These are phyloP conservation scores for Parmelia sp. DNA, from an alignment of 495 filamentous ascomycete species.

Conservation along the genomic window DNA sequence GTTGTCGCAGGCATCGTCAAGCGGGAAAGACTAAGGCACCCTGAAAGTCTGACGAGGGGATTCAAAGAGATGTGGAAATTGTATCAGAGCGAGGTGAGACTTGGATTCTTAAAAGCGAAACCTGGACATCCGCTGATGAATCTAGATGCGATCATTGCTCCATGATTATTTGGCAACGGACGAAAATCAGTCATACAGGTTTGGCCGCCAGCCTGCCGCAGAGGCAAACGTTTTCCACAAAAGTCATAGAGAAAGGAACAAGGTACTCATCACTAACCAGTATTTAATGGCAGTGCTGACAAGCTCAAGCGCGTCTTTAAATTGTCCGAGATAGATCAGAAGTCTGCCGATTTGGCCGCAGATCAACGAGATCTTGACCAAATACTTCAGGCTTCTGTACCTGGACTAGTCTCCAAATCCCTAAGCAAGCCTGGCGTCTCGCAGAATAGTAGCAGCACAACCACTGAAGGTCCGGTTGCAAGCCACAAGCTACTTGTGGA, in stretches of 20 bases:
- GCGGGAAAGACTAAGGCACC: constrained; percentile 58
- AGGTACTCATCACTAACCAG: constrained; percentile 33
- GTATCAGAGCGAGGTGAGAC: constrained; percentile 62
- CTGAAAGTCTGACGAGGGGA: constrained; percentile 58
- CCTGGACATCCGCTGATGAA: constrained; percentile 35
- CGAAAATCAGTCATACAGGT: constrained; percentile 54
- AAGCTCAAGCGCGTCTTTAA: constrained; percentile 68
- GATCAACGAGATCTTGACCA: constrained; percentile 87
- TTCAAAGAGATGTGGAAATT: constrained; percentile 96
- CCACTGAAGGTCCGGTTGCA: constrained; percentile 52
- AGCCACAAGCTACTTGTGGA: constrained; percentile 85
- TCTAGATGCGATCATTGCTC: constrained; percentile 78
- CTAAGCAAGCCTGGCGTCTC: constrained; percentile 41
- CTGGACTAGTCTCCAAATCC: constrained; percentile 79
- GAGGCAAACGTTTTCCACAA: constrained; percentile 53
- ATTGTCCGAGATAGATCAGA: constrained; percentile 73
- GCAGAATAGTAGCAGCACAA: constrained; percentile 28
- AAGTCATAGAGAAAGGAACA: constrained; percentile 60
- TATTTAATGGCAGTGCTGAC: constrained; percentile 25
- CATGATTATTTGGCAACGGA: constrained; percentile 98
- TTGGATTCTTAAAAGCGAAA: constrained; percentile 1
- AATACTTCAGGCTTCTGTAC: constrained; percentile 85
- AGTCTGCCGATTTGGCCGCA: constrained; percentile 61
- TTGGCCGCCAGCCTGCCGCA: constrained; percentile 41
- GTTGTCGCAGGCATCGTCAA: constrained; percentile 73